phyloP scores from a whole-genome alignment of 2,329 filamentous ascomycete genomes.

The Domatiomyces catenatus region DNA sequence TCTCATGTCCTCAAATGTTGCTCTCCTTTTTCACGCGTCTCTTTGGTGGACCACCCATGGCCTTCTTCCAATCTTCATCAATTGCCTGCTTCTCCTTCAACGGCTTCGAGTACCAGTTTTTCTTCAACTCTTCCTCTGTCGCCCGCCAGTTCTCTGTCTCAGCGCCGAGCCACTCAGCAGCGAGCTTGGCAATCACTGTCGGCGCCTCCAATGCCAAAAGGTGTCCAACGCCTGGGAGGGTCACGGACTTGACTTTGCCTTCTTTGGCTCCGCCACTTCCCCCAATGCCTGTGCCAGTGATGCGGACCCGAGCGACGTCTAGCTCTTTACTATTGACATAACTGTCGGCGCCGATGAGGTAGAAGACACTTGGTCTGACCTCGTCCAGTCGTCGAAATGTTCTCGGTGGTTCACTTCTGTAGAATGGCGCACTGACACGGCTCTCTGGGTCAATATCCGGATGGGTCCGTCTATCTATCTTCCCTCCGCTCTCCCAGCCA shows the following conservation, averaged over 20 bases:
- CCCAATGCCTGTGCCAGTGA: slow-evolving; percentile 25
- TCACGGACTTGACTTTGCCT: slow-evolving; percentile 13
- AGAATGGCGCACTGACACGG: slow-evolving; percentile 22
- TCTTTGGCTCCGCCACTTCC: slow-evolving; percentile 40
- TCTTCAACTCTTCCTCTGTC: too few relatives aligned
- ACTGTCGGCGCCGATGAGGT: slow-evolving; percentile 29
- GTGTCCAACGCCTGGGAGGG: slow-evolving; percentile 13
- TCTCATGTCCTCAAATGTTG: too few relatives aligned
- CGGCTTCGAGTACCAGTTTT: too few relatives aligned
- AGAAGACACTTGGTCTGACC: slow-evolving; percentile 30
- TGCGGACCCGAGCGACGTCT: slow-evolving; percentile 28
- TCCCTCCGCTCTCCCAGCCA: slow-evolving; percentile 19
- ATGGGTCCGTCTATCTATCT: slow-evolving; percentile 30
- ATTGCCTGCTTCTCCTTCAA: too few relatives aligned
- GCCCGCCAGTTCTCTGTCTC: too few relatives aligned
- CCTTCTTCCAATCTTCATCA: too few relatives aligned
- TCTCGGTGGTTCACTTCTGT: slow-evolving; percentile 26
- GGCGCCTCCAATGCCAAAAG: slow-evolving; percentile 16
- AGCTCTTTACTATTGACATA: slow-evolving; percentile 25
- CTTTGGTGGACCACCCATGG: too few relatives aligned
- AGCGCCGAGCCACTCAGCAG: too few relatives aligned
- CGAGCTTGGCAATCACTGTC: too few relatives aligned
- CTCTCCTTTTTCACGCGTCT: too few relatives aligned
- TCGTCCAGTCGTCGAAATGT: slow-evolving; percentile 27
- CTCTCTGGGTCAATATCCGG: slow-evolving; percentile 18